phyloP scores from a whole-genome alignment of 345 rosid genomes.

The Dipteronia dyeriana region DNA sequence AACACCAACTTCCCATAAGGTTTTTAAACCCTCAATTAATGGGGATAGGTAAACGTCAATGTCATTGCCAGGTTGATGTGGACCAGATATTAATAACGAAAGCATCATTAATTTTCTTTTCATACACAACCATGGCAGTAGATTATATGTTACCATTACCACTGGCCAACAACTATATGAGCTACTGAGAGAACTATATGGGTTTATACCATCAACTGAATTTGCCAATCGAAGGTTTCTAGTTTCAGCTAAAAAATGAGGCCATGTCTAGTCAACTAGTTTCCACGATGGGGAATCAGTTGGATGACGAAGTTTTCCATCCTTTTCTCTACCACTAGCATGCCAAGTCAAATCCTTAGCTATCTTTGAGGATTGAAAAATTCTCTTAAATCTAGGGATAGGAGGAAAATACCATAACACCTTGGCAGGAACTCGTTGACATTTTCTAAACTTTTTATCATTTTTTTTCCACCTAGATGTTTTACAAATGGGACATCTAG shows the following conservation, averaged over 20 bases:
- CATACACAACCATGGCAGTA: not conserved
- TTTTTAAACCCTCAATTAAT: not conserved
- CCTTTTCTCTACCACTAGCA: not conserved
- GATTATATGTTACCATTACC: not conserved
- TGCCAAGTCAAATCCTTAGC: not conserved
- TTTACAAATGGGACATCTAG: too few species aligned
- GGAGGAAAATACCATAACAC: not conserved
- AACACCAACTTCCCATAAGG: too few species aligned
- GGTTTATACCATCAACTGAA: not conserved
- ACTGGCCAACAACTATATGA: not conserved
- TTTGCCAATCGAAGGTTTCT: too few species aligned
- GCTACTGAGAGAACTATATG: not conserved
- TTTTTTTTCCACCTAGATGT: too few species aligned
- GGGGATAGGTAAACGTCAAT: not conserved
- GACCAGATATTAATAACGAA: not conserved
- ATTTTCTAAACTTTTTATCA: too few species aligned
- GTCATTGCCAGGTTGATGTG: not conserved
- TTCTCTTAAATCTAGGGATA: not conserved
- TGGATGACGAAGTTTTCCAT: constrained; percentile 16
- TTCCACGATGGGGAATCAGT: not conserved
- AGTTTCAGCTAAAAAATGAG: too few species aligned
- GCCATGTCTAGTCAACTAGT: too few species aligned
- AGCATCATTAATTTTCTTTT: not conserved
- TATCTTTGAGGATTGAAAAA: not conserved
- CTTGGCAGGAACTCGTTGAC: not conserved